Percentiles rank a stretch among this genome's conserved stretches.
Conservation (phyloP, 2,329 filamentous ascomycete genomes). For the Paracamarosporium sp. region DNA sequence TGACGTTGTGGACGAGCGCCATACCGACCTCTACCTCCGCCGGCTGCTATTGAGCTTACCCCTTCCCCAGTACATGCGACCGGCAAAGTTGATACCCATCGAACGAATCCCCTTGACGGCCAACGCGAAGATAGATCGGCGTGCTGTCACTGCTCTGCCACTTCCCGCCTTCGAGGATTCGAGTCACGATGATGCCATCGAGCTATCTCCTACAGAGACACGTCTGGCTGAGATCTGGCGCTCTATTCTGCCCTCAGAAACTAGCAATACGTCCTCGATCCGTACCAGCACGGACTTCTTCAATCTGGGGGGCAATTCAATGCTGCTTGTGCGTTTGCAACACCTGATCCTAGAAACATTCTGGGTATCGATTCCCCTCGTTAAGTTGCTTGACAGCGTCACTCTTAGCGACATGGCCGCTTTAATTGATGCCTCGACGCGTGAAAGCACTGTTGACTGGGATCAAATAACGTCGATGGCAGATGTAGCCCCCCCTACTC, state of each 20-base stretch:
- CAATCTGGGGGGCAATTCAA: constrained; percentile 49
- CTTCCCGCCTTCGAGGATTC: background rate
- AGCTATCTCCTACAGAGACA: background rate
- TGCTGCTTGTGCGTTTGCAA: constrained; percentile 49
- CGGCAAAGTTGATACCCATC: background rate
- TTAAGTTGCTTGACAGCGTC: too few relatives aligned
- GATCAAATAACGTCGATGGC: too few relatives aligned
- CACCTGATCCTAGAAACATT: too few relatives aligned
- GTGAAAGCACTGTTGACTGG: too few relatives aligned
- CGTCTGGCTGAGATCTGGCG: background rate
- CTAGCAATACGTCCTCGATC: too few relatives aligned
- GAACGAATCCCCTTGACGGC: background rate
- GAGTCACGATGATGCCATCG: background rate
- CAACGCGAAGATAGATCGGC: background rate
- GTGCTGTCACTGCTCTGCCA: background rate
- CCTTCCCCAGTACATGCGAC: background rate
- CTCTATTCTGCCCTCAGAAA: background rate
- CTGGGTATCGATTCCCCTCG: too few relatives aligned
- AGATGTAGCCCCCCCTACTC: too few relatives aligned
- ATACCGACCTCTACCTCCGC: background rate
- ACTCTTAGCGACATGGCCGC: too few relatives aligned
- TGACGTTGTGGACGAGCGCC: background rate
- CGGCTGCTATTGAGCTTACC: background rate
- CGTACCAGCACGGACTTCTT: constrained; percentile 46
- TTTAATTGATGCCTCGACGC: too few relatives aligned